phyloP scores from a whole-genome alignment of 1,284 basidiomycete genomes.

The Cryptococcus hybrid region DNA sequence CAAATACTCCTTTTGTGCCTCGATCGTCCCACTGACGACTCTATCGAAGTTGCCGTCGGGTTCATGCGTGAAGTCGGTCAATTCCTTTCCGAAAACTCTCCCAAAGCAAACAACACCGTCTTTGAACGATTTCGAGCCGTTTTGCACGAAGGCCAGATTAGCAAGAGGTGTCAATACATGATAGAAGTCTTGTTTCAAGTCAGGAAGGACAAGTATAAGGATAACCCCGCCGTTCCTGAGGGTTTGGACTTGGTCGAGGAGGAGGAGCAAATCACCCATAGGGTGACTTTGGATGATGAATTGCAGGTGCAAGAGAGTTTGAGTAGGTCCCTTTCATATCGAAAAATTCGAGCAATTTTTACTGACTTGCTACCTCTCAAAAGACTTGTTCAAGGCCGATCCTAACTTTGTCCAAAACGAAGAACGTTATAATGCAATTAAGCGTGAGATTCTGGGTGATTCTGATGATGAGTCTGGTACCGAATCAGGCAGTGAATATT shows the following conservation, averaged over 20 bases:
- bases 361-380: neutral
- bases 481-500: constrained; percentile 68
- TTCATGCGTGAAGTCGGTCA: constrained; percentile 97
- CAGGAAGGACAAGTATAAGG: constrained; percentile 97
- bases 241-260: constrained; percentile 96
- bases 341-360: neutral
- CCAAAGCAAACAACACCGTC: constrained; percentile 88
- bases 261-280: constrained; percentile 95
- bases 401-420: constrained; percentile 87
- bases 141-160: constrained; percentile 90
- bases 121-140: constrained; percentile 96
- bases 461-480: constrained; percentile 53
- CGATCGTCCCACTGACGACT: constrained; percentile 94
- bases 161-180: constrained; percentile 98
- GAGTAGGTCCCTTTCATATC: constrained; percentile 59
- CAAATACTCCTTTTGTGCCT: constrained; percentile 93
- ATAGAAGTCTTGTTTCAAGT: constrained; percentile 99
- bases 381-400: constrained; percentile 95
- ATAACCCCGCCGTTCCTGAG: constrained; percentile 91
- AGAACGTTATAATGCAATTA: constrained; percentile 89
- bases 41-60: constrained; percentile 96
- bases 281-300: constrained; percentile 87
- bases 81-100: constrained; percentile 89
- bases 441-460: constrained; percentile 84
- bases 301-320: constrained; percentile 90